Evolutionary conservation across 2,329 filamentous ascomycete species (phyloP), one percentile per base, ranked within the genome.

Genomic region (Pyrenochaeta sp.): DNA sequence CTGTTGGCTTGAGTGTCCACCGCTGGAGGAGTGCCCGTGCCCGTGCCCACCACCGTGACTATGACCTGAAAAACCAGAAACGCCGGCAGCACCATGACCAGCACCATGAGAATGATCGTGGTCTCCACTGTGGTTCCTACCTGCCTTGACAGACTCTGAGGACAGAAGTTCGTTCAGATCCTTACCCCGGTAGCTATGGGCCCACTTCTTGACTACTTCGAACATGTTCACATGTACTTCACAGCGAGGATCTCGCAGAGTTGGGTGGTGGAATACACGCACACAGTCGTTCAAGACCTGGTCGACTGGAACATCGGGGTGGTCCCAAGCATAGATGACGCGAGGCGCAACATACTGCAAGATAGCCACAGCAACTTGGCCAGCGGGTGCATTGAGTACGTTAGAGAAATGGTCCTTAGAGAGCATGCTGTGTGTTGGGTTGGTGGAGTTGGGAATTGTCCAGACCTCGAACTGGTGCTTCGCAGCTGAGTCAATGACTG

Each of bases 141-240:
- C 92, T 7, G 83, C 82, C 68, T 87, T 89, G 54, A 99, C 95
- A 6, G 90, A 92, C 48, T 96, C 87, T 0, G 92, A 92, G 42
- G 86, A 89, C 9, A 99, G 83, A n/a, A 95, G 69, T 47, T 85
- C 79, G 70, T 96, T 88, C 15, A 98, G 81, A 45, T 87, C 83
- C 46, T 85, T 79, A 4, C 84, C 84, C 37, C 87, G 86, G 57
- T 89, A 87, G 62, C 87, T 84, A 44, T 91, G 84, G 0, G 86
- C 88, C 94, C 94, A 99, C 54, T 85, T 83, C 66, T 90, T 85
- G 2, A 99, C 92, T 0, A 90, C 91, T 49, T 87, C 83, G 78
- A 91, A 98, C 95, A 99, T 99, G 46, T 88, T 87, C 39, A 86
- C 84, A 61, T 98, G 95, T 23, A 95, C 87, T 72, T 96, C 90